Conservation (phyloP, 306 rosid genomes). For the Biancaea sappan region DNA sequence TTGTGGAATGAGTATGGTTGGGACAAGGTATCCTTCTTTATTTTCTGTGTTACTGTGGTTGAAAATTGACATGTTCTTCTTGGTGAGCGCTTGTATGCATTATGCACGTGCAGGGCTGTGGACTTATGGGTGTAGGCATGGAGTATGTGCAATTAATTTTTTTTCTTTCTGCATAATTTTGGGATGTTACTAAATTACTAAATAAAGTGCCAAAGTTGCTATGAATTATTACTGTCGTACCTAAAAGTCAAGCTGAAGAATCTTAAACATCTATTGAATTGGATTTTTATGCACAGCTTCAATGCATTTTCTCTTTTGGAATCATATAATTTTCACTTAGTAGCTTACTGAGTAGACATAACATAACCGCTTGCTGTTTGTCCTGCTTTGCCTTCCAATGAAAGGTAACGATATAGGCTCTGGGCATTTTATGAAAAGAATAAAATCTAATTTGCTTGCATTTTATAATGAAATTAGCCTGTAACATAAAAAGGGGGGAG, state of each 20-base stretch:
- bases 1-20: slow-evolving; percentile 91
- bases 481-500: not conserved
- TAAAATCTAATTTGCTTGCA: not conserved
- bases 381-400: not conserved
- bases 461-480: not conserved
- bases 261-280: not conserved
- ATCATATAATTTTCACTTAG: not conserved
- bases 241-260: not conserved
- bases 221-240: not conserved
- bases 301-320: not conserved
- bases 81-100: not conserved
- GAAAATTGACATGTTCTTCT: not conserved
- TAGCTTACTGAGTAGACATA: not conserved
- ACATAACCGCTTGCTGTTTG: not conserved
- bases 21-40: slow-evolving; percentile 74
- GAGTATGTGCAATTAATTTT: not conserved
- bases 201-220: not conserved
- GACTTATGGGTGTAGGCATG: not conserved
- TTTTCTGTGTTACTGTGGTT: slow-evolving; percentile 1
- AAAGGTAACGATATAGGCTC: not conserved
- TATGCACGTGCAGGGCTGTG: not conserved
- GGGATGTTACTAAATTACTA: not conserved
- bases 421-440: not conserved
- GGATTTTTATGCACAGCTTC: not conserved
- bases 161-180: not conserved